Base-by-base conservation (phyloP, 495 filamentous ascomycete genomes). In the Immersiella caudata region DNA sequence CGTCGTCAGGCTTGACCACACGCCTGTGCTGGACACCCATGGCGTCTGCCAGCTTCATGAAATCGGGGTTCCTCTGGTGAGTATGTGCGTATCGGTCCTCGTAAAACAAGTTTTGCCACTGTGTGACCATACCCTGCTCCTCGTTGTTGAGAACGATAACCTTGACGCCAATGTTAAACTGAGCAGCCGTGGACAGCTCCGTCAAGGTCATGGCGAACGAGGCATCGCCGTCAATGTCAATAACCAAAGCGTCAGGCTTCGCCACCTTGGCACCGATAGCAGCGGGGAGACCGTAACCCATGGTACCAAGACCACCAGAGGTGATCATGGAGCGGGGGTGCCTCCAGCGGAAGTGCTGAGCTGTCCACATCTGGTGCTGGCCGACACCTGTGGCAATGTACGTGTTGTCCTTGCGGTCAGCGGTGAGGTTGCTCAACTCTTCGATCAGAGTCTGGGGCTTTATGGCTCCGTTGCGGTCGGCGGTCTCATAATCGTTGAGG, bases 341-440 rank as follows among this genome's bases (percentile, higher is more conserved):
- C 46, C 90, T 84, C 93, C 94, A 98, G 62, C 93, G 88, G 83
- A 91, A 98, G 79, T 97, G 92, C 79, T 98, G 93, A 9, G 93
- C 93, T 8, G 91, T 82, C 94, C 94, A 97, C 94, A 98, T 97
- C 80, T 97, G 94, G 76, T 97, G 94, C 76, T 97, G 93, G 36
- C 94, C 94, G 35, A 97, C 94, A 71, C 94, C 94, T 1, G 93
- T 97, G 6, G 93, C 79, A 74, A 98, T 95, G 74, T 95, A 87
- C 14, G 91, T 95, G 62, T 87, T 81, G 12, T 94, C 82, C 75
- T 97, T 95, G 64, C 88, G 86, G 69, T 87, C 71, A 1, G 85
- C 87, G 0, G 90, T 93, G 20, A 93, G 81, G 25, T 90, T 85
- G 74, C 87, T 92, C 46, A 97, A 86, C 73, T 90, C 89, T 74